These are phyloP conservation scores for Cinchona pubescens DNA, from an alignment of 257 asterid genomes.

Conservation along the genomic window DNA sequence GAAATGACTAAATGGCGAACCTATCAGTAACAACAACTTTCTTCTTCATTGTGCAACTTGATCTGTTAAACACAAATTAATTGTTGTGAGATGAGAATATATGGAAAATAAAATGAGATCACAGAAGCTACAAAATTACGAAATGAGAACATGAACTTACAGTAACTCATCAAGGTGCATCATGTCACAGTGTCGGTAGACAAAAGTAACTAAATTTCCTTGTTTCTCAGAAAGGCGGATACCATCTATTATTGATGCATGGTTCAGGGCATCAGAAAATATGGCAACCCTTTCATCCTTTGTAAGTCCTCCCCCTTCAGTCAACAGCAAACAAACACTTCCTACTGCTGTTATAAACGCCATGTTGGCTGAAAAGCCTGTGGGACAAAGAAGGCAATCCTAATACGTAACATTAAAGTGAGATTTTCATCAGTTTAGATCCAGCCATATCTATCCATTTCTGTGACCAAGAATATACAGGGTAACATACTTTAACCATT, in stretches of 20 bases:
- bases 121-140: conserved; percentile 5
- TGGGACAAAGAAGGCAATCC: conserved; percentile 99
- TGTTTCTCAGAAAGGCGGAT: conserved; percentile 92
- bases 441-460: conserved; percentile 1
- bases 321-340: conserved; percentile 56
- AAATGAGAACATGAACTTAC: conserved; percentile 46
- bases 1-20: conserved; percentile 41
- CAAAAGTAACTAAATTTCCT: conserved; percentile 54
- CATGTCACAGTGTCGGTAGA: conserved; percentile 91
- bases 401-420: conserved; percentile 35
- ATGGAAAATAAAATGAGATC: conserved; percentile 7
- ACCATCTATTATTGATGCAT: conserved; percentile 97
- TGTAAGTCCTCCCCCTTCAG: conserved; percentile 49
- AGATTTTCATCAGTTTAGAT: conserved; percentile 30
- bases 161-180: conserved; percentile 71
- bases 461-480: not conserved
- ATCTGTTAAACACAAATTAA: conserved; percentile 50
- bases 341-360: conserved; percentile 87
- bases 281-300: conserved; percentile 64
- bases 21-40: conserved; percentile 91
- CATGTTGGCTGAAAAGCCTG: conserved; percentile 99
- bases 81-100: conserved; percentile 18
- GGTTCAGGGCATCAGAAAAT: conserved; percentile 91
- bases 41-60: conserved; percentile 82
- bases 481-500: not conserved